Evolutionary conservation across 2,329 filamentous ascomycete genomes (phyloP).

Genomic region (Cladosporium colombiae): DNA sequence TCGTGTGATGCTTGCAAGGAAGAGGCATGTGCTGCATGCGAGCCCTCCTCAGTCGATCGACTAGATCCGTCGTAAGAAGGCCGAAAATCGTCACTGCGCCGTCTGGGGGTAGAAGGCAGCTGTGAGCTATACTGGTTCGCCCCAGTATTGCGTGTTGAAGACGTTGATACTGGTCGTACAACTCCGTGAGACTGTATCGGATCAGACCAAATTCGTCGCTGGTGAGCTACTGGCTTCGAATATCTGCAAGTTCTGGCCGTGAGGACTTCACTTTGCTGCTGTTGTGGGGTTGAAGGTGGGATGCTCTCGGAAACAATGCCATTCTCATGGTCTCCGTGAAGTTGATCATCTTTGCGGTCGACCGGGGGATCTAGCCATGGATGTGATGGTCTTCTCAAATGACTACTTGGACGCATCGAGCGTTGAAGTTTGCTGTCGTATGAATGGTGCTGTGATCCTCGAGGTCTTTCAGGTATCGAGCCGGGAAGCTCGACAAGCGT

Average conservation of each 20-base stretch:
- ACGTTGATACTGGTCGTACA: not conserved
- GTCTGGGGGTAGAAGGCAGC: not conserved
- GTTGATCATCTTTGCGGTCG: not conserved
- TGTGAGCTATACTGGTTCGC: not conserved
- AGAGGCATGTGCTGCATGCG: constrained; percentile 35
- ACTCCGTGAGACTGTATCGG: not conserved
- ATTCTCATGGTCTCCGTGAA: not conserved
- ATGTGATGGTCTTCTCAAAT: constrained; percentile 9
- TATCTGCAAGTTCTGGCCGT: not conserved
- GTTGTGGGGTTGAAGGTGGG: not conserved
- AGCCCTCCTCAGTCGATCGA: constrained; percentile 3
- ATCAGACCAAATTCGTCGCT: not conserved
- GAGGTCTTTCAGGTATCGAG: constrained; percentile 23
- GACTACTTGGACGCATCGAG: not conserved
- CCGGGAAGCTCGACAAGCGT: constrained; percentile 34
- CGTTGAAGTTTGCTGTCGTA: not conserved
- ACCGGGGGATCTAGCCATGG: not conserved
- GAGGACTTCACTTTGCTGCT: not conserved
- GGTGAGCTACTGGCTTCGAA: not conserved
- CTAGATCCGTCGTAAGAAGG: not conserved
- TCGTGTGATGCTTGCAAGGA: constrained; percentile 43
- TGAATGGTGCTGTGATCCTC: not conserved
- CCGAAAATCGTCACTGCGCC: not conserved
- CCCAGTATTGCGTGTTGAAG: not conserved
- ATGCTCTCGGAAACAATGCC: not conserved